Evolutionary conservation across 2,329 filamentous ascomycete genomes (phyloP).

Genomic region (Calonectria naviculata): DNA sequence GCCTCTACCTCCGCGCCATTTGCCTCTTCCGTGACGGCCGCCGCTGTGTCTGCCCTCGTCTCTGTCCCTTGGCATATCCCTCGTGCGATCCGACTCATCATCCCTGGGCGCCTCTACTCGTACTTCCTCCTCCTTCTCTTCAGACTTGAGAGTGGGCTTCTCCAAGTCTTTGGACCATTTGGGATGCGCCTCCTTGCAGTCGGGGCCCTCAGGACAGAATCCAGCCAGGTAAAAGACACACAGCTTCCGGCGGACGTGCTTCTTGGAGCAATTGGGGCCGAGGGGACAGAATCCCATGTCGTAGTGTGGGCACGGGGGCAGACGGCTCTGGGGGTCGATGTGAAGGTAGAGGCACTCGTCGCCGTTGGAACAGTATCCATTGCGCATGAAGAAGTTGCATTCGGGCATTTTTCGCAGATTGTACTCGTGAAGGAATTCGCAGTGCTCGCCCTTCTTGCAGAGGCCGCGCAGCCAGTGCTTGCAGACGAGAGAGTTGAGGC

Average conservation of each 20-base stretch:
- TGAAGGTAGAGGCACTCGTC: conserved; percentile 96
- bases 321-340: conserved; percentile 83
- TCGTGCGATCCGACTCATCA: conserved; percentile 50
- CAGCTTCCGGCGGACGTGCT: conserved; percentile 84
- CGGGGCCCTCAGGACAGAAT: conserved; percentile 86
- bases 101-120: conserved; percentile 47
- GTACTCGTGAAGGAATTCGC: conserved; percentile 99
- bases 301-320: conserved; percentile 89
- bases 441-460: conserved; percentile 96
- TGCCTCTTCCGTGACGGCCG: conserved; percentile 49
- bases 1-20: conserved; percentile 50
- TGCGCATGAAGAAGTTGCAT: conserved; percentile 95
- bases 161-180: conserved; percentile 82
- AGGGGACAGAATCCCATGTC: conserved; percentile 95
- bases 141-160: conserved; percentile 77
- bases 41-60: conserved; percentile 47
- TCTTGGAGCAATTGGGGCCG: conserved; percentile 87
- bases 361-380: conserved; percentile 95
- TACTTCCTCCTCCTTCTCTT: conserved; percentile 65
- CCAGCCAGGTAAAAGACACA: conserved; percentile 91
- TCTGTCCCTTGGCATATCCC: conserved; percentile 48
- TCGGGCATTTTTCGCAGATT: conserved; percentile 98
- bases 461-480: conserved; percentile 98
- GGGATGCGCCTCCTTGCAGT: conserved; percentile 85
- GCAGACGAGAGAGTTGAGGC: conserved; percentile 88